Evolutionary conservation across 2,329 filamentous ascomycete species (phyloP).

Genomic region (Dactylellina sp.): DNA sequence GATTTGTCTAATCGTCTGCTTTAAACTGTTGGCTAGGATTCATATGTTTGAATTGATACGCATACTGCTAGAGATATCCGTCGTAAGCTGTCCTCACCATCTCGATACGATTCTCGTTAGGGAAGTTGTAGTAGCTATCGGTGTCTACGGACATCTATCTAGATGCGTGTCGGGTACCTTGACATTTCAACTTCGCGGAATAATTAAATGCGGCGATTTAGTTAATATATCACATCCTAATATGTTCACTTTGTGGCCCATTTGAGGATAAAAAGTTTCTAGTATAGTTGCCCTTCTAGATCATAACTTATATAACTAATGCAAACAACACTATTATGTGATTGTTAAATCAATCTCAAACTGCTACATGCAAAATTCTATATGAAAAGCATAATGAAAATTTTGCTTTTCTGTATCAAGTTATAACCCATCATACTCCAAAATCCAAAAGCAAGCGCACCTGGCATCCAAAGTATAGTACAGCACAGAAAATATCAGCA

Average conservation of each 20-base stretch:
- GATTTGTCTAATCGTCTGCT: slow-evolving; percentile 26
- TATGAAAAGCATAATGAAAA: too few relatives aligned
- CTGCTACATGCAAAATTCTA: too few relatives aligned
- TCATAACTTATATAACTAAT: too few relatives aligned
- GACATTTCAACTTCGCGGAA: not conserved
- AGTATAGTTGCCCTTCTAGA: too few relatives aligned
- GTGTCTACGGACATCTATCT: slow-evolving; percentile 39
- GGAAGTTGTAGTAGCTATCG: slow-evolving; percentile 28
- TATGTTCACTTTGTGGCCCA: too few relatives aligned
- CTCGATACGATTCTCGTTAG: slow-evolving; percentile 38
- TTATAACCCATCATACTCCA: too few relatives aligned
- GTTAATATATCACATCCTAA: too few relatives aligned
- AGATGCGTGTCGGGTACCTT: slow-evolving; percentile 48
- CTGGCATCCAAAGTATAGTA: too few relatives aligned
- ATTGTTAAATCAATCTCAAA: not conserved
- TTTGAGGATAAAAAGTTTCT: not conserved
- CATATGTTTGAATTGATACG: slow-evolving; percentile 45
- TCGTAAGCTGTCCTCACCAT: slow-evolving; percentile 28
- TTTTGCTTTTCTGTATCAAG: too few relatives aligned
- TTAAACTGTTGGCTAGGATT: slow-evolving; percentile 33
- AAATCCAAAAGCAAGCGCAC: too few relatives aligned
- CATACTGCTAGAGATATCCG: slow-evolving; percentile 22
- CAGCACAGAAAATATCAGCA: too few relatives aligned
- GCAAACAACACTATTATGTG: not conserved
- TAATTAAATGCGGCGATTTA: too few relatives aligned